Evolutionary conservation across 2,329 filamentous ascomycete genomes (phyloP).

Genomic region (Botryotinia globosa): DNA sequence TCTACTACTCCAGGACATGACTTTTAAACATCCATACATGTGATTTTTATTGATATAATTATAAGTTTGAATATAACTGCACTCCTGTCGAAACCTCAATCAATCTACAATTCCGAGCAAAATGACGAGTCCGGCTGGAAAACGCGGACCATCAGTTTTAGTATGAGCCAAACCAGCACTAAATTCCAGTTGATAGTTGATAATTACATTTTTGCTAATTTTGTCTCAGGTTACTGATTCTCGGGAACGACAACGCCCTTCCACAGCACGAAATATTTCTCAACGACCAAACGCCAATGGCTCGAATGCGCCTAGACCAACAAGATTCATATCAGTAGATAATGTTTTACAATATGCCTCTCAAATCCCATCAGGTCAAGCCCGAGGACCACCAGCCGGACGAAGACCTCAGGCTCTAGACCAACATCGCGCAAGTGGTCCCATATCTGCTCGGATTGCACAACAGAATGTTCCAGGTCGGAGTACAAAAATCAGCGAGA

Average conservation of each 20-base stretch:
- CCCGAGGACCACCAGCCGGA: slow-evolving; percentile 62
- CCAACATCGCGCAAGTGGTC: slow-evolving; percentile 48
- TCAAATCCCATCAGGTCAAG: slow-evolving; percentile 92
- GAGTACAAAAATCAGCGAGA: slow-evolving; percentile 92
- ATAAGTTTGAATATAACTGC: slow-evolving; percentile 8
- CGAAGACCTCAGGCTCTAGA: slow-evolving; percentile 46
- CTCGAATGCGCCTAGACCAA: slow-evolving; percentile 46
- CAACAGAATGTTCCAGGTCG: slow-evolving; percentile 68
- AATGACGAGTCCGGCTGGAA: slow-evolving; percentile 37
- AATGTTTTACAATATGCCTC: slow-evolving; percentile 92
- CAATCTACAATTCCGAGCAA: not conserved
- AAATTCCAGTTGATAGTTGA: not conserved
- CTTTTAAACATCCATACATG: not conserved
- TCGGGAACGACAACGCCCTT: slow-evolving; percentile 52
- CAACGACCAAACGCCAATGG: slow-evolving; percentile 38
- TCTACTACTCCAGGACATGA: not conserved
- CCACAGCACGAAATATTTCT: slow-evolving; percentile 35
- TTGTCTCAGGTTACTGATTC: slow-evolving; percentile 54
- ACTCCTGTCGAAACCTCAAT: not conserved
- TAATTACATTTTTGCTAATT: slow-evolving; percentile 6
- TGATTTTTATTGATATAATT: not conserved
- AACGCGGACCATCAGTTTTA: slow-evolving; percentile 60
- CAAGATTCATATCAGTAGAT: slow-evolving; percentile 84
- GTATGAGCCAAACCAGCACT: slow-evolving; percentile 42
- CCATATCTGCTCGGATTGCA: slow-evolving; percentile 42